Evolutionary conservation across 495 filamentous ascomycete genomes (phyloP), one percentile per base, ranked within the genome.

Genomic region (Pyrenopolyporus hunteri): DNA sequence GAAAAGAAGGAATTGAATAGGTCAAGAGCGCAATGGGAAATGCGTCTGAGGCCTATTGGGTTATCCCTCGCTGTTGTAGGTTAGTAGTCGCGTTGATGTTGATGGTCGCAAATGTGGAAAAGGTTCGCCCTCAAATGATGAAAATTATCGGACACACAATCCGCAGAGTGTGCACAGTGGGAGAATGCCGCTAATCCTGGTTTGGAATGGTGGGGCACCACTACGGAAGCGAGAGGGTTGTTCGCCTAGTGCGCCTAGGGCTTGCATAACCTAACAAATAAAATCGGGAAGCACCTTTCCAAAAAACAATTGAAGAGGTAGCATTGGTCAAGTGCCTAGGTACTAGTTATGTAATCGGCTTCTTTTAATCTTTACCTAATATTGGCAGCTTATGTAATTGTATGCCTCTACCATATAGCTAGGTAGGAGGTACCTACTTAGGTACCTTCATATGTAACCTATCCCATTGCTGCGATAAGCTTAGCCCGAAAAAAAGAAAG

Each of bases 251-350:
- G 70, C 55, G 57, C 43, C 65, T 71, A 73, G 70, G 74, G 78
- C 75, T 77, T 72, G 70, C 72, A 73, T 76, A 64, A 80, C 78
- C 78, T 80, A 80, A 71, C 40, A 57, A 17, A 14, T 37, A 43
- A 36, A 3, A n/a, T n/a, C n/a, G n/a, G n/a, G n/a, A n/a, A n/a
- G n/a, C n/a, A n/a, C n/a, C n/a, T n/a, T 8, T 23, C 37, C 37
- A 42, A 13, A 2, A n/a, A 13, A 9, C 31, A 2, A 13, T 33
- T 33, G 9, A 33, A 9, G 1, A 33, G 31, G 31, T 33, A 33
- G n/a, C n/a, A n/a, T n/a, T n/a, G n/a, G n/a, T n/a, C n/a, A n/a
- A n/a, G n/a, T n/a, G n/a, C n/a, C n/a, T n/a, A n/a, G n/a, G n/a
- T n/a, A n/a, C n/a, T 32, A 32, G 8, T 8, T 32, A 33, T 13